Evolutionary conservation across 2,329 filamentous ascomycete genomes (phyloP).

Genomic region (Chaetomium sp.): DNA sequence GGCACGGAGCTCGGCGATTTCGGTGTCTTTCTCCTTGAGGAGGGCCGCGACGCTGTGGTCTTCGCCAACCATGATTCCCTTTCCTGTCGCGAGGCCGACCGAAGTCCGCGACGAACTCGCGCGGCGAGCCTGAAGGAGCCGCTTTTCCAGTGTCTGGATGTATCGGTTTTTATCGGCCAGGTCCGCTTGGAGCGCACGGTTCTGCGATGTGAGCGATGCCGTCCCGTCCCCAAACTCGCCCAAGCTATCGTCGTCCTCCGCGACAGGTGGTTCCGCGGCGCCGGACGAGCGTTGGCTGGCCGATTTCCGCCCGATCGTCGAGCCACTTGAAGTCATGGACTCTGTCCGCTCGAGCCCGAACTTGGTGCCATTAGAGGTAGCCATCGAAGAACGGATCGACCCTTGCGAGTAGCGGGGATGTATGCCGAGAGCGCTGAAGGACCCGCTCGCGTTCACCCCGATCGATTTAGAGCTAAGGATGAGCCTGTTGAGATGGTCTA

Average conservation of each 20-base stretch:
- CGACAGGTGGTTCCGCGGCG: conserved; percentile 42
- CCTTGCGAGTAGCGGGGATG: conserved; percentile 65
- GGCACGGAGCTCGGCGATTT: conserved; percentile 88
- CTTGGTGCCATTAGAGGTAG: conserved; percentile 58
- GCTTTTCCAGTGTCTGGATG: conserved; percentile 89
- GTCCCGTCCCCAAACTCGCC: conserved; percentile 86
- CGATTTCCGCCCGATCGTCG: conserved; percentile 60
- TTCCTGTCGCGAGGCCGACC: conserved; percentile 65
- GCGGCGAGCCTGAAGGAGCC: conserved; percentile 83
- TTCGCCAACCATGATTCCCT: conserved; percentile 71
- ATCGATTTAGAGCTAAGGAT: conserved; percentile 95
- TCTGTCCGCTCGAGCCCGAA: conserved; percentile 63
- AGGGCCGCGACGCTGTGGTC: conserved; percentile 73
- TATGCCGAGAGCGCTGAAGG: conserved; percentile 67
- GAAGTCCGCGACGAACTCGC: conserved; percentile 89
- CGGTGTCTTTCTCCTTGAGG: conserved; percentile 85
- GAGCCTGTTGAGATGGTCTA: conserved; percentile 92
- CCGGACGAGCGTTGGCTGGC: conserved; percentile 50
- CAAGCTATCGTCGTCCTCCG: conserved; percentile 68
- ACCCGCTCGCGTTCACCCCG: conserved; percentile 81
- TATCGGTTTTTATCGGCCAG: conserved; percentile 96
- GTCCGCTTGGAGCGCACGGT: conserved; percentile 90
- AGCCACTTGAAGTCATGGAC: conserved; percentile 67
- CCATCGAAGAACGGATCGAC: conserved; percentile 68
- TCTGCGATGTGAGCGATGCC: conserved; percentile 80